Percentiles rank a stretch among this genome's conserved stretches.
phyloP scores from a whole-genome alignment of 495 filamentous ascomycete species.

The Chlorociboria aeruginascens region DNA sequence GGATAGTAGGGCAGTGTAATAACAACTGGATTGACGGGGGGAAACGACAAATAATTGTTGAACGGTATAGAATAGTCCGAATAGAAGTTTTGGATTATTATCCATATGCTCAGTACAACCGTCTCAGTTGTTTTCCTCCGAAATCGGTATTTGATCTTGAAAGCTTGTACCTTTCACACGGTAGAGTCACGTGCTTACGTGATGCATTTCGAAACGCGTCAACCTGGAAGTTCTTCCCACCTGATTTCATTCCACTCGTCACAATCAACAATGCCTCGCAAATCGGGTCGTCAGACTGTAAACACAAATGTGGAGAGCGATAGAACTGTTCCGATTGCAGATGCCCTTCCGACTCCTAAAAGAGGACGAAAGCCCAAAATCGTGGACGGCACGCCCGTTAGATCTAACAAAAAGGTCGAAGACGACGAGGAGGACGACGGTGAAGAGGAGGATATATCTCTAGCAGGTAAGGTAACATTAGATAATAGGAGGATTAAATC shows the following conservation, averaged over 20 bases:
- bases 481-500: conserved; percentile 6
- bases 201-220: background rate
- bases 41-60: too few relatives aligned
- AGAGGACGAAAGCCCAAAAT: conserved; percentile 7
- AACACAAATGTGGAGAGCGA: background rate
- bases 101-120: too few relatives aligned
- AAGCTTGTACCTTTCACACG: too few relatives aligned
- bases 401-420: conserved; percentile 10
- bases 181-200: background rate
- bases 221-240: background rate
- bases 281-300: conserved; percentile 7
- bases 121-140: too few relatives aligned
- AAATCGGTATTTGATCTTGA: too few relatives aligned
- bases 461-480: background rate
- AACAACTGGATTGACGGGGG: too few relatives aligned
- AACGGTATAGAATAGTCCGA: too few relatives aligned
- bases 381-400: conserved; percentile 1
- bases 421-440: background rate
- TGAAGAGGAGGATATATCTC: background rate
- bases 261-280: conserved; percentile 16
- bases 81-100: too few relatives aligned
- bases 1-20: too few relatives aligned
- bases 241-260: background rate
- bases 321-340: background rate
- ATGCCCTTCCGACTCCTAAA: conserved; percentile 3